phyloP scores from a whole-genome alignment of 495 filamentous ascomycete genomes.

The Penicillium psychrofluorescens region DNA sequence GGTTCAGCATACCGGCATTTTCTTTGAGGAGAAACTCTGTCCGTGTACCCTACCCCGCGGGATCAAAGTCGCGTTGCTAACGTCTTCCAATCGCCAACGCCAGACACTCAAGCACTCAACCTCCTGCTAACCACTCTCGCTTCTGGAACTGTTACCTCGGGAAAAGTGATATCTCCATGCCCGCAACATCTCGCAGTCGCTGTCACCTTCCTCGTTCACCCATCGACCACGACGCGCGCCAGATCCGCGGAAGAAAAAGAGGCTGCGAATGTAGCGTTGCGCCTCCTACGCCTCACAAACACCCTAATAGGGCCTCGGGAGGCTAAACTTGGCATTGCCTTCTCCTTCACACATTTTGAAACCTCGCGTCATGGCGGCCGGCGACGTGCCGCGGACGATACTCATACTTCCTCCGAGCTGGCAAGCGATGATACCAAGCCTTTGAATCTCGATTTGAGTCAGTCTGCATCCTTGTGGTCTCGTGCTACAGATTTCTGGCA shows the following conservation, averaged over 20 bases:
- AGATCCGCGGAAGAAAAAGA: constrained; percentile 42
- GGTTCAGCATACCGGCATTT: constrained; percentile 58
- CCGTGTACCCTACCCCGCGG: constrained; percentile 9
- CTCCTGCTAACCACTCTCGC: constrained; percentile 60
- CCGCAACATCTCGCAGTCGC: constrained; percentile 59
- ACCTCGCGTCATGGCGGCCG: constrained; percentile 26
- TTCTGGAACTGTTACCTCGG: constrained; percentile 40
- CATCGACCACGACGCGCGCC: constrained; percentile 58
- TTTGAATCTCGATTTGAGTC: constrained; percentile 47
- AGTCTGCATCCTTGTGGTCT: constrained; percentile 60
- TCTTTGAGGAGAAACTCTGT: constrained; percentile 73
- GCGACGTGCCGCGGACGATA: constrained; percentile 13
- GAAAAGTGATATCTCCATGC: constrained; percentile 41
- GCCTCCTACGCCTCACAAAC: constrained; percentile 50
- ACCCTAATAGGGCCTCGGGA: constrained; percentile 44
- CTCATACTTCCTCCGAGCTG: constrained; percentile 1
- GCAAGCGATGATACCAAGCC: constrained; percentile 33
- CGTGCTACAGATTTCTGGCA: constrained; percentile 83
- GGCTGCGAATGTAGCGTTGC: constrained; percentile 46
- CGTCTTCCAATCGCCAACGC: not conserved
- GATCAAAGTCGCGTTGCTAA: constrained; percentile 2
- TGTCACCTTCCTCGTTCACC: constrained; percentile 62
- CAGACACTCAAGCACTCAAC: constrained; percentile 62
- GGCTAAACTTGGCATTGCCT: constrained; percentile 44
- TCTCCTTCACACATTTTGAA: constrained; percentile 40